Evolutionary conservation across 768 basidiomycete species (phyloP), one percentile per base, ranked within the genome.

Genomic region (Mycena crocata): DNA sequence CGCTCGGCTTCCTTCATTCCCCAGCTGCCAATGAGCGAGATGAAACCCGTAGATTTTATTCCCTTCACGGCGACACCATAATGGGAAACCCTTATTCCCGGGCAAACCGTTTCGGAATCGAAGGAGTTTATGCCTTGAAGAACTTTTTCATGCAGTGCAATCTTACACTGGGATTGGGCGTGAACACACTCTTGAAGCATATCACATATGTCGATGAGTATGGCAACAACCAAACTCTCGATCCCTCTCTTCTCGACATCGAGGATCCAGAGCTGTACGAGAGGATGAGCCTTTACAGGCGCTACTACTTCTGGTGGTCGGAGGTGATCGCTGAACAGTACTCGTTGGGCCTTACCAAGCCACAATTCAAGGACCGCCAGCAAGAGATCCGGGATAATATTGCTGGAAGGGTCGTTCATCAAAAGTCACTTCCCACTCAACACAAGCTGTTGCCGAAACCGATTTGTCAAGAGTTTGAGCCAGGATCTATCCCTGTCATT

Each of bases 341-440:
- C 19, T 64, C 63, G 1, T 14, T 64, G 4, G 56, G 56, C 17
- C 40, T 64, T 4, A 57, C 55, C 1, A 64, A 64, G 19, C 24
- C 49, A 1, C 7, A 24, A 17, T 57, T 64, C 56, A 42, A 42
- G 9, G 30, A 28, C 2, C 19, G 10, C 0, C 63, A 64, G 32
- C 4, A 42, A n/a, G 10, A 13, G 0, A 34, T 57, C 8, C 35
- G 48, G 5, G 28, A 26, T n/a, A 15, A 5, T 9, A 6, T 42
- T 15, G 44, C 34, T 7, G 54, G 45, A n/a, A 5, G 19, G 5
- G 6, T 30, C 19, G 24, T 39, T 28, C 12, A 19, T 9, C 32
- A 3, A 13, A 26, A 32, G 24, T 1, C 19, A 0, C 3, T 49
- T 9, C 63, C 63, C 0, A 64, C 63, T 15, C 49, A 58, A 26